Evolutionary conservation across 176 grass and related monocot species (phyloP).

Genomic region (Rhynchospora tenuis): DNA sequence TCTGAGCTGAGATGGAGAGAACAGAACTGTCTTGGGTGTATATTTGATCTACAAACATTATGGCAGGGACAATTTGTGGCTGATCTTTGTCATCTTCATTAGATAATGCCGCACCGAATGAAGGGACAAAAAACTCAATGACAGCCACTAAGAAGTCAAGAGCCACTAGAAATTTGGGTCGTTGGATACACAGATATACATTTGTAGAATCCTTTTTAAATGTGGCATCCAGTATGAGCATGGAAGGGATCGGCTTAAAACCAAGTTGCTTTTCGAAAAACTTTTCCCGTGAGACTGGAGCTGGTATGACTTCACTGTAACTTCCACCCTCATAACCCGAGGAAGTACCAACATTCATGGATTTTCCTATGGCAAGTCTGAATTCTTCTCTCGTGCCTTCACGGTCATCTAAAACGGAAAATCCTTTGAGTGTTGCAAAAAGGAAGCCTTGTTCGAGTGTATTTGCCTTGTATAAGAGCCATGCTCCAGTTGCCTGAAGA

Average conservation of each 20-base stretch:
- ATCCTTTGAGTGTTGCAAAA: conserved; percentile 93
- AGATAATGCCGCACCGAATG: conserved; percentile 59
- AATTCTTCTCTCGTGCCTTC: conserved; percentile 98
- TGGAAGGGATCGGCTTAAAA: conserved; percentile 69
- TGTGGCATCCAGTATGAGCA: conserved; percentile 89
- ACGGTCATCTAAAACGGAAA: conserved; percentile 93
- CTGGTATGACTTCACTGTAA: conserved; percentile 26
- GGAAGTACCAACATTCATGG: conserved; percentile 47
- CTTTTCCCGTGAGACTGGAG: conserved; percentile 35
- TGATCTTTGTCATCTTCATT: conserved; percentile 72
- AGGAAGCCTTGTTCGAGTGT: conserved; percentile 65
- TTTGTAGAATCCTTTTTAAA: conserved; percentile 52
- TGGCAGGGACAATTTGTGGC: conserved; percentile 48
- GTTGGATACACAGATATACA: conserved; percentile 69
- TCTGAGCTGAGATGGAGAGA: conserved; percentile 71
- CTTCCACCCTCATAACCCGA: conserved; percentile 37
- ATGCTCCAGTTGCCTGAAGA: conserved; percentile 64
- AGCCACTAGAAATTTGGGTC: conserved; percentile 89
- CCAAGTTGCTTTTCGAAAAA: conserved; percentile 52
- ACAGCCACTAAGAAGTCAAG: conserved; percentile 89
- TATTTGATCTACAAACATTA: conserved; percentile 60
- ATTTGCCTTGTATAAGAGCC: conserved; percentile 97
- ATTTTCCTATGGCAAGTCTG: conserved; percentile 94
- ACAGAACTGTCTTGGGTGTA: conserved; percentile 56
- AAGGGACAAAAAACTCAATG: conserved; percentile 91